These are phyloP conservation scores for Epichloe sibirici DNA, from an alignment of 2,329 filamentous ascomycete species.

Conservation along the genomic window DNA sequence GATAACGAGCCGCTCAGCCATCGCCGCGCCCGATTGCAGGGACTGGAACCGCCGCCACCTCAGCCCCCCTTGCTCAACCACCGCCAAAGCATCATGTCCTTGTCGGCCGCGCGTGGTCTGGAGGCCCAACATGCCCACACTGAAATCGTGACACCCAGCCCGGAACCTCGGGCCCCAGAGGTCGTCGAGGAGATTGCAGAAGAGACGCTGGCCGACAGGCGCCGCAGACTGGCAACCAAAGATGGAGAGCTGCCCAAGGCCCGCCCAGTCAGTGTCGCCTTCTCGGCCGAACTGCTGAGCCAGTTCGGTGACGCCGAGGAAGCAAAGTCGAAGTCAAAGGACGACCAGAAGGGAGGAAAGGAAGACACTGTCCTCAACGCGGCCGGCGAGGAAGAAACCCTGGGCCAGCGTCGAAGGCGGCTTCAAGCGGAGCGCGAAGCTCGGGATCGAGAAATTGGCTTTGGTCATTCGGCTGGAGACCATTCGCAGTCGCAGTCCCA, in stretches of 20 bases:
- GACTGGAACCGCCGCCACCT: constrained; percentile 34
- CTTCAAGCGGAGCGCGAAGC: constrained; percentile 60
- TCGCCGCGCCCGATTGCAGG: constrained; percentile 63
- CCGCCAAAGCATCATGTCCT: constrained; percentile 32
- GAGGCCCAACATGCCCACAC: constrained; percentile 1
- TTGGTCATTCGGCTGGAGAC: constrained; percentile 15
- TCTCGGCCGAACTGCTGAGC: constrained; percentile 56
- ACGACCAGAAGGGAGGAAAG: constrained; percentile 25
- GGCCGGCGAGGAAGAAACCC: constrained; percentile 54
- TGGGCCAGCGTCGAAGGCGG: constrained; percentile 63
- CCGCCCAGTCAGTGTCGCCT: constrained; percentile 50
- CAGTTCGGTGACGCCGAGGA: constrained; percentile 45
- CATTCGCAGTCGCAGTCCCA: constrained; percentile 9
- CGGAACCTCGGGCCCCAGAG: constrained; percentile 27
- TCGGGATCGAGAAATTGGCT: constrained; percentile 41
- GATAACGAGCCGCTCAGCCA: constrained; percentile 82
- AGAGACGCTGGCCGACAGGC: constrained; percentile 54
- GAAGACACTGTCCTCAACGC: constrained; percentile 18
- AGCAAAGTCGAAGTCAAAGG: constrained; percentile 19
- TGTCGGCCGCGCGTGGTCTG: constrained; percentile 16
- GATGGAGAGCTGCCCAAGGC: constrained; percentile 39
- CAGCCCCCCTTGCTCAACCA: constrained; percentile 24
- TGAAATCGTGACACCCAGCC: constrained; percentile 1
- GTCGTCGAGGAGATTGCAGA: constrained; percentile 49
- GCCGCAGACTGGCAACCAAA: constrained; percentile 50